Conservation (phyloP, 2,329 filamentous ascomycete genomes). For the Fusarium sterilihyphosum region DNA sequence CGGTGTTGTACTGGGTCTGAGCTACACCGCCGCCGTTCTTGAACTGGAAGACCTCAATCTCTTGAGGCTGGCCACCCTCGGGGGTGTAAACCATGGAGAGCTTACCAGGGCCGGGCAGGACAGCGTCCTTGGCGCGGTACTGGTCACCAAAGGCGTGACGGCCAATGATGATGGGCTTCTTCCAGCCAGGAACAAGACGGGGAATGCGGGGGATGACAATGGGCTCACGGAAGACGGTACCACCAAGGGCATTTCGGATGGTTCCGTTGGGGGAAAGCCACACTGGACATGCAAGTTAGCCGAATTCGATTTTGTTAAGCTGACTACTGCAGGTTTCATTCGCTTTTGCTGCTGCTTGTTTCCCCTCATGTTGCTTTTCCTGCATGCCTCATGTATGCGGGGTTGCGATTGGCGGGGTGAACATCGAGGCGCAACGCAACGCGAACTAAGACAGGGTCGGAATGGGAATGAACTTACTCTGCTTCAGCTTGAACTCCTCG, state of each 20-base stretch:
- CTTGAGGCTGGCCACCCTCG: conserved; percentile 80
- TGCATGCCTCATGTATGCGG: conserved; percentile 39
- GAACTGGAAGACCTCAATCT: conserved; percentile 92
- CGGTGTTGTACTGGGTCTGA: conserved; percentile 98
- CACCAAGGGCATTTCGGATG: conserved; percentile 79
- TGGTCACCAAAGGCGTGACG: conserved; percentile 99
- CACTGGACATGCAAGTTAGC: conserved; percentile 65
- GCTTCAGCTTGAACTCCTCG: conserved; percentile 98
- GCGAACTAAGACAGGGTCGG: conserved; percentile 3
- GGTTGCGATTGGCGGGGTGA: conserved; percentile 34
- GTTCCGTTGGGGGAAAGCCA: conserved; percentile 98
- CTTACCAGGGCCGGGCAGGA: conserved; percentile 84
- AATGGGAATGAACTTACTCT: conserved; percentile 71
- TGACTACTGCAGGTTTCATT: conserved; percentile 22
- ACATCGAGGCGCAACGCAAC: conserved; percentile 31
- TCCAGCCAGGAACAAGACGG: conserved; percentile 94
- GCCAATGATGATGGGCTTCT: conserved; percentile 98
- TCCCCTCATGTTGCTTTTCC: conserved; percentile 15
- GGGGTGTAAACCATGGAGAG: conserved; percentile 96
- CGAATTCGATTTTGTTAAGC: conserved; percentile 12
- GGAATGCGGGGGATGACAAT: conserved; percentile 96
- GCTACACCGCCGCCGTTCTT: conserved; percentile 86
- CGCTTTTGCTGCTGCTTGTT: conserved; percentile 9
- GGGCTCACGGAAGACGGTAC: conserved; percentile 98
- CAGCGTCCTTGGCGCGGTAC: conserved; percentile 94